Evolutionary conservation across 768 basidiomycete species (phyloP).

Genomic region (Hygrocybe coccinea): DNA sequence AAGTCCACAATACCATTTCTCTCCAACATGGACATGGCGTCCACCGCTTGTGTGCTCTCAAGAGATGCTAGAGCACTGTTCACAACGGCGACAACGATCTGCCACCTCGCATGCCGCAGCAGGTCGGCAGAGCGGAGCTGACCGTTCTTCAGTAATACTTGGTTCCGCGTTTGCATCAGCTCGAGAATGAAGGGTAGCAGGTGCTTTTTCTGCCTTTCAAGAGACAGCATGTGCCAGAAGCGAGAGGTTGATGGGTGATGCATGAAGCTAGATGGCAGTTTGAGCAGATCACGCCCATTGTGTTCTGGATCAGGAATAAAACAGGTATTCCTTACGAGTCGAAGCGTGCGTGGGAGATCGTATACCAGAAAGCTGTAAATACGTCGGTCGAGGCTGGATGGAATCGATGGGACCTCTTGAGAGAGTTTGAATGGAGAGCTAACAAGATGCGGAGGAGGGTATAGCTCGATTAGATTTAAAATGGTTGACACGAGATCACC

Average conservation of each 20-base stretch:
- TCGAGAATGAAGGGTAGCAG: constrained; percentile 14
- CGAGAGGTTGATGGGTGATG: constrained; percentile 4
- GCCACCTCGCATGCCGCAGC: constrained; percentile 11
- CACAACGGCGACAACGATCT: constrained; percentile 10
- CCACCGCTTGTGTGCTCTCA: not conserved
- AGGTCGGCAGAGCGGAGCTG: constrained; percentile 7
- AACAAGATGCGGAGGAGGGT: constrained; percentile 8
- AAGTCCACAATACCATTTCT: constrained; percentile 11
- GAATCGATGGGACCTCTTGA: constrained; percentile 4
- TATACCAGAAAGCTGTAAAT: constrained; percentile 11
- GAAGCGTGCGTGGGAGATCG: constrained; percentile 13
- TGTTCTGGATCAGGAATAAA: constrained; percentile 4
- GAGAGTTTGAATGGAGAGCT: constrained; percentile 1
- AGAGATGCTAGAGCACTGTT: constrained; percentile 8
- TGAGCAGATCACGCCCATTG: not conserved
- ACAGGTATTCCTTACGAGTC: constrained; percentile 13
- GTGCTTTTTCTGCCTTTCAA: constrained; percentile 11
- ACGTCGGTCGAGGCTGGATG: constrained; percentile 8
- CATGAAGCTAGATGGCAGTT: not conserved
- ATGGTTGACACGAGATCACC: constrained; percentile 14
- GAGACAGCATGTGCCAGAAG: constrained; percentile 15
- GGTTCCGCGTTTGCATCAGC: constrained; percentile 10
- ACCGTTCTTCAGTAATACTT: constrained; percentile 12
- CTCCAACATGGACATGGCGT: constrained; percentile 1
- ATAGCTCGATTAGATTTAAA: constrained; percentile 14